phyloP scores from a whole-genome alignment of 805 yeast genomes.

The Candida nitratophila region DNA sequence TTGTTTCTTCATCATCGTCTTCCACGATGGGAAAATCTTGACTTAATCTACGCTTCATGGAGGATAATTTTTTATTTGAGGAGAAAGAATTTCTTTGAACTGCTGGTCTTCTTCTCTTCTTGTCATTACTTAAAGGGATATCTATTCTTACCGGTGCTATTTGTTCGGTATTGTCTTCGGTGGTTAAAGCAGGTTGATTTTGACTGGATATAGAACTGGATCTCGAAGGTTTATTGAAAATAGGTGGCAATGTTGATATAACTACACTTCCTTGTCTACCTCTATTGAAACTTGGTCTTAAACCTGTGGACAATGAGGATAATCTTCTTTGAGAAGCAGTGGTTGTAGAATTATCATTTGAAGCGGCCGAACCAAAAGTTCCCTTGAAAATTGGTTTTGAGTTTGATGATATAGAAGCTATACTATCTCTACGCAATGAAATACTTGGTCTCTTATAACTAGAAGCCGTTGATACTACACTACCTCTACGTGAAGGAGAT shows the following conservation, averaged over 20 bases:
- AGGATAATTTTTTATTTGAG: neutral
- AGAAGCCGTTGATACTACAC: neutral
- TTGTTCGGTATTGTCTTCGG: neutral
- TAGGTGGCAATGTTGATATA: neutral
- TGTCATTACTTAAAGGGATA: neutral
- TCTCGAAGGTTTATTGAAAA: neutral
- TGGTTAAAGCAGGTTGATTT: neutral
- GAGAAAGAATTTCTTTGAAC: neutral
- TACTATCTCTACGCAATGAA: neutral
- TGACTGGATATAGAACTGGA: neutral
- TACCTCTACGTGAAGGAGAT: neutral
- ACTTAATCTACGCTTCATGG: neutral
- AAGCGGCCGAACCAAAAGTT: constrained; percentile 4
- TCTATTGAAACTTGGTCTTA: neutral
- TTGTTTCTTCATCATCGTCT: neutral
- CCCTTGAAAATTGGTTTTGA: neutral
- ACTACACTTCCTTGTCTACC: neutral
- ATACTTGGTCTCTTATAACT: constrained; percentile 3
- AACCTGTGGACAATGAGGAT: constrained; percentile 10
- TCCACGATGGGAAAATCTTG: neutral
- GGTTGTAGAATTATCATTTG: neutral
- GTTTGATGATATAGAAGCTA: neutral
- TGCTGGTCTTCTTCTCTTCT: neutral
- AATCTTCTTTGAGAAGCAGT: constrained; percentile 8
- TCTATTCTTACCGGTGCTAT: neutral